Evolutionary conservation across 352 stramenopile species (phyloP).

Genomic region (Elongisporangium prolatum): DNA sequence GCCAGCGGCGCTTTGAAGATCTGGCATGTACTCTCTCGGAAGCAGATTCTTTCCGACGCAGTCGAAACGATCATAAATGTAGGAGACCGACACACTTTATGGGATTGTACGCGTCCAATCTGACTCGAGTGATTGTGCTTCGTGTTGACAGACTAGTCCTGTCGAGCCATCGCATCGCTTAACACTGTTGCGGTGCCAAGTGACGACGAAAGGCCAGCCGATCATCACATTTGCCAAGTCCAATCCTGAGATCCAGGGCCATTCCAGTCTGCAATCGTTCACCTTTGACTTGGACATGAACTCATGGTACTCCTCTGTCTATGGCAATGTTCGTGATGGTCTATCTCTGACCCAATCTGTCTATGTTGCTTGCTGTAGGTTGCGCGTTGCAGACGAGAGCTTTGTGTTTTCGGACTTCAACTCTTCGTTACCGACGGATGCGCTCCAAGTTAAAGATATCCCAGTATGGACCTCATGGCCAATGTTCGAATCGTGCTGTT

Average conservation of each 20-base stretch:
- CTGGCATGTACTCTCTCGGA: constrained; percentile 55
- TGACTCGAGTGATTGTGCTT: constrained; percentile 3
- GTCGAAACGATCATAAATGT: constrained; percentile 64
- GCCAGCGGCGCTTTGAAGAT: constrained; percentile 59
- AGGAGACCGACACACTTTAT: constrained; percentile 6
- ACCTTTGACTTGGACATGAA: constrained; percentile 71
- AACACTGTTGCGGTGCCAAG: constrained; percentile 66
- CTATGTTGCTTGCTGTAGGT: constrained; percentile 30
- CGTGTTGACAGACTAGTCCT: constrained; percentile 6
- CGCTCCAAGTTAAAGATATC: constrained; percentile 52
- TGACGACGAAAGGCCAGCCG: constrained; percentile 64
- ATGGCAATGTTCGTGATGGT: neutral
- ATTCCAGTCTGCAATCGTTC: constrained; percentile 68
- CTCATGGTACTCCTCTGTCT: too few relatives aligned
- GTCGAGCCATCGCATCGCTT: constrained; percentile 26
- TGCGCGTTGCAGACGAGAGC: constrained; percentile 80
- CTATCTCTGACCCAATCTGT: constrained; percentile 2
- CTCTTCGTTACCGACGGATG: constrained; percentile 66
- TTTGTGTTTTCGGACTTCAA: constrained; percentile 86
- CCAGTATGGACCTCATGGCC: constrained; percentile 32
- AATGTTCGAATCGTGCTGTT: neutral
- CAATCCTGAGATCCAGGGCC: constrained; percentile 36
- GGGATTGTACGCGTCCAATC: neutral
- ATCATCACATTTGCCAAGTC: constrained; percentile 83
- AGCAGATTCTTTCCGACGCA: constrained; percentile 46